phyloP scores from a whole-genome alignment of 306 rosid genomes.

The Lagenaria siceraria region DNA sequence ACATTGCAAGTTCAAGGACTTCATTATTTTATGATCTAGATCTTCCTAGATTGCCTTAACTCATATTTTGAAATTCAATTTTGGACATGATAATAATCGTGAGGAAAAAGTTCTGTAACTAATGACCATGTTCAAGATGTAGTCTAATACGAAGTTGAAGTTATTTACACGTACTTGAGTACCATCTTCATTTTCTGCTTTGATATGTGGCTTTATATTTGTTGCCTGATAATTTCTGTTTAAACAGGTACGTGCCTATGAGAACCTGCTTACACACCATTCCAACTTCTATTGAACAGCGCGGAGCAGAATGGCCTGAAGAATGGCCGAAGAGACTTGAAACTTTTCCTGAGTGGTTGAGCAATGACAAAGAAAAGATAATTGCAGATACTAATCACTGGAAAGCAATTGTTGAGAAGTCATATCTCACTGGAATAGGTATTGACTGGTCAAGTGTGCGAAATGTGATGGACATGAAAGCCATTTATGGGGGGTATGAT shows the following conservation, averaged over 20 bases:
- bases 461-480: constrained; percentile 94
- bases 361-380: constrained; percentile 47
- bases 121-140: background rate
- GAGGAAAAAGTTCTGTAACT: background rate
- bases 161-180: background rate
- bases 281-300: constrained; percentile 81
- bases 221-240: constrained; percentile 5
- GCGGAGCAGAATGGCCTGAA: constrained; percentile 97
- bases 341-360: constrained; percentile 74
- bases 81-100: background rate
- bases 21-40: background rate
- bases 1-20: background rate
- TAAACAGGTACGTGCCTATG: constrained; percentile 56
- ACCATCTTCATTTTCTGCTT: background rate
- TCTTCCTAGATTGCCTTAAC: background rate
- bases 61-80: background rate
- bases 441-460: constrained; percentile 77
- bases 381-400: constrained; percentile 74
- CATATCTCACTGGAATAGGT: constrained; percentile 81
- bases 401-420: constrained; percentile 59
- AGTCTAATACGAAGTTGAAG: background rate
- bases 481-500: constrained; percentile 89
- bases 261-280: constrained; percentile 68
- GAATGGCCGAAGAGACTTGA: constrained; percentile 96
- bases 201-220: background rate